Base-by-base conservation (phyloP, 2,329 filamentous ascomycete species). In the Sclerotinia borealis region DNA sequence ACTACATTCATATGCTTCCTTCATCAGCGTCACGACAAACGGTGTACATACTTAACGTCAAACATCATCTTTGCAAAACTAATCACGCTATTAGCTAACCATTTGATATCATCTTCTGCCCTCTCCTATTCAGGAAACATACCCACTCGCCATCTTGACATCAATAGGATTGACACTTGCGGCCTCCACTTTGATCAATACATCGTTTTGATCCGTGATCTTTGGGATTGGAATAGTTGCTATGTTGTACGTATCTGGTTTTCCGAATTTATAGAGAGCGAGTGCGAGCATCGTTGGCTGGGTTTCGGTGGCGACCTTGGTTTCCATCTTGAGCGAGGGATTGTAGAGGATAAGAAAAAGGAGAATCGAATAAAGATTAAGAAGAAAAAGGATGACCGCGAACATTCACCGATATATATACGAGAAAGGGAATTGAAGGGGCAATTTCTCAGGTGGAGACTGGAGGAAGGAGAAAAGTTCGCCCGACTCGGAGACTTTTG, bases 101-200 rank as follows among this genome's bases (percentile, higher is more conserved):
- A 47, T 22, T 47, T 22, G 25, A 47, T 22, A 22, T n/a, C 43
- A 47, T 22, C 4, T 47, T 22, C 17, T 19, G 17, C 41, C 43
- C 19, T 22, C 19, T 22, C 19, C 9, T 8, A 54, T 59, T 29
- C 10, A 25, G 31, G 47, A 27, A 34, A 60, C 61, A 43, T 39
- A 66, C 67, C 77, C 77, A 19, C 70, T 69, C 0, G 77, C 78
- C 61, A 73, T 55, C 62, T 73, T 72, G 4, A 80, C 73, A 69
- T 81, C 79, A 3, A 80, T 71, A 0, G 79, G 78, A 64, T 81
- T 80, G 47, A 80, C 72, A 51, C 75, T 76, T 0, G 78, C 78
- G 4, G 79, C 78, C 60, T 78, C 72, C 10, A 80, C 77, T 54
- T 72, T 75, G 45, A 81, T 76, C 2, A 83, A 70, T 1, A 84